Base-by-base conservation (phyloP, 306 rosid species). In the Pyrus betulifolia region DNA sequence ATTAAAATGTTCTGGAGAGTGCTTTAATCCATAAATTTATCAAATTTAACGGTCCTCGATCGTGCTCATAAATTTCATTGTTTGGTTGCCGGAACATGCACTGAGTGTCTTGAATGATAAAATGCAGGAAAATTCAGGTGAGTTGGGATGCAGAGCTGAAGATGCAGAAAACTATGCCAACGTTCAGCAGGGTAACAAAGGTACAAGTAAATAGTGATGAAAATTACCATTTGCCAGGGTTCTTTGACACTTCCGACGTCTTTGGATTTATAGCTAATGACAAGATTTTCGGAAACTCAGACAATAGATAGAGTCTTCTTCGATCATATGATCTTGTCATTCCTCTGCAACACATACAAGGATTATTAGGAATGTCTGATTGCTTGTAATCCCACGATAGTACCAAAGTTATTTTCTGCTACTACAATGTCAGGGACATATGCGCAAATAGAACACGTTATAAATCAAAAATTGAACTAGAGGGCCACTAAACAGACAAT, bases 151-250 rank as follows among this genome's bases (percentile, higher is more conserved):
- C 27, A 55, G 49, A 18, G 11, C n/a, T 49, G 28, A 69, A 71
- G 49, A 74, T 68, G 75, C 17, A 57, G 15, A 30, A 49, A 14
- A 69, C 61, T 46, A 79, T 40, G 57, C 27, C 18, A 31, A 67
- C 51, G 22, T 80, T 82, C 30, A 49, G 65, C 31, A 49, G 49
- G 78, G 83, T 81, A 59, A 70, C 7, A 58, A 21, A 58, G 59
- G 59, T 54, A 54, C 11, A 54, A 9, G n/a, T 52, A 49, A 73
- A 63, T 52, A 55, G 80, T 87, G 8, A 85, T 57, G 62, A 57
- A 57, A 21, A 10, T 19, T 52, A 40, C 45, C 45, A 10, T 10
- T 40, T 40, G 3, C 42, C 8, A 9, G 22, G 8, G 7, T 52
- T 52, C 3, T 52, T 52, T 52, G 18, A 18, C 58, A 18, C 21